These are phyloP conservation scores for Boletus bicolor DNA, from an alignment of 768 basidiomycete genomes.

Conservation along the genomic window DNA sequence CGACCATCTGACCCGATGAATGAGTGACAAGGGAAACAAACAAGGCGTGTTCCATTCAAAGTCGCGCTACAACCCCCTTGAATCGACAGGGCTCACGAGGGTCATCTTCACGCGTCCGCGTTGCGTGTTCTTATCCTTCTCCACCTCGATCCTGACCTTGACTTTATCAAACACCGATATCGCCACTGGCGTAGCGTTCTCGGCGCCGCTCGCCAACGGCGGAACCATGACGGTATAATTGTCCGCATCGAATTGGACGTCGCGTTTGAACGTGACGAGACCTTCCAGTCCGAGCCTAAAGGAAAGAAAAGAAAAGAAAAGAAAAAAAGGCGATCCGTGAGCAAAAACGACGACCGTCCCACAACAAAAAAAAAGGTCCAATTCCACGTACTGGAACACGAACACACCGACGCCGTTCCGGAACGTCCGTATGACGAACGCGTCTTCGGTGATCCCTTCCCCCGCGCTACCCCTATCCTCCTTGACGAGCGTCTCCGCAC, in stretches of 20 bases:
- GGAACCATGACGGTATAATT: slow-evolving; percentile 82
- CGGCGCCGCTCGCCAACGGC: slow-evolving; percentile 8
- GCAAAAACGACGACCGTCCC: neutral
- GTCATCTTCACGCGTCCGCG: slow-evolving; percentile 86
- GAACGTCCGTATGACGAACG: slow-evolving; percentile 92
- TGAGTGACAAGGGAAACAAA: neutral
- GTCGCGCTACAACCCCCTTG: slow-evolving; percentile 35
- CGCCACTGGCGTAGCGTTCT: slow-evolving; percentile 40
- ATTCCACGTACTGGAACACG: slow-evolving; percentile 72
- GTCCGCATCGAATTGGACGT: slow-evolving; percentile 87
- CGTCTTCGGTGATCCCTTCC: slow-evolving; percentile 65
- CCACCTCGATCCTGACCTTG: slow-evolving; percentile 83
- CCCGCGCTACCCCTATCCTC: slow-evolving; percentile 31
- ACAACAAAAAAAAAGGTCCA: neutral
- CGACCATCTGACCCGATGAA: no score
- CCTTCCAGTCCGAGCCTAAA: slow-evolving; percentile 89
- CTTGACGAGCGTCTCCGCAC: slow-evolving; percentile 39
- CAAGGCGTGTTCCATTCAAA: neutral
- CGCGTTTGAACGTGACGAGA: slow-evolving; percentile 88
- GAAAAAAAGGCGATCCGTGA: neutral
- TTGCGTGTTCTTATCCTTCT: slow-evolving; percentile 93
- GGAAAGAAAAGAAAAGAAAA: neutral
- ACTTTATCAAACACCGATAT: slow-evolving; percentile 95
- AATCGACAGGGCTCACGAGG: slow-evolving; percentile 64
- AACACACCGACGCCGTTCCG: slow-evolving; percentile 96